Base-by-base conservation (phyloP, 78 protist species). In the Creolimax fragrantissima region DNA sequence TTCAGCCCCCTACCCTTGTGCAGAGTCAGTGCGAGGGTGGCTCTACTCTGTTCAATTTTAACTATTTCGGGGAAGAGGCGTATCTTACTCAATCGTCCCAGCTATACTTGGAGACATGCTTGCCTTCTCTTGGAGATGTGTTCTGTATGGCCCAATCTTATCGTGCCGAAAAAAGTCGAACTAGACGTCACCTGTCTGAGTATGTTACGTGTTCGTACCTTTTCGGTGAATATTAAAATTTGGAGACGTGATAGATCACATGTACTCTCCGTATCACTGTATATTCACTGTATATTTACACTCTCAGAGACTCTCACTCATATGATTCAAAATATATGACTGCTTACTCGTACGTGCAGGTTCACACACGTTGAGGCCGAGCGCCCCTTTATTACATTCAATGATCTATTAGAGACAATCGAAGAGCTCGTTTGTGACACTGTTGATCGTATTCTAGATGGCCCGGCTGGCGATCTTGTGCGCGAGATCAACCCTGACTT, bases 41-140 rank as follows among this genome's bases (percentile, higher is more conserved):
- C 41, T 85, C 97, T 5, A 97, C 98, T 2, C 94, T 97, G 36
- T 97, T 97, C 92, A 45, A 92, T 42, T 67, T 97, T 44, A 89
- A 94, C 81, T 97, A 95, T 95, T 97, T 67, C 37, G 98, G 95
- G 41, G 93, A 98, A 93, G 42, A 39, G 58, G 94, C 85, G 37
- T 98, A 96, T 85, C 89, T 98, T 35, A 98, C 99, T 42, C 99
- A 98, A 24, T 97, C 98, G 4, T 96, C 98, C 35, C 99, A 98
- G 94, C 96, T 97, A 42, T 98, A 97, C 89, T 92, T 98, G 41
- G 99, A 98, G 88, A 97, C 98, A 4, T 66, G 89, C 93, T 44
- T 96, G 41, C 97, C 99, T 44, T 58, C 97, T 24, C 41, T 97
- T 5, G 99, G 98, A 43, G 96, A 97, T 35, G 94, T 86, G 44